Evolutionary conservation across 1,284 basidiomycete genomes (phyloP).

Genomic region (Heterobasidion occidentale): DNA sequence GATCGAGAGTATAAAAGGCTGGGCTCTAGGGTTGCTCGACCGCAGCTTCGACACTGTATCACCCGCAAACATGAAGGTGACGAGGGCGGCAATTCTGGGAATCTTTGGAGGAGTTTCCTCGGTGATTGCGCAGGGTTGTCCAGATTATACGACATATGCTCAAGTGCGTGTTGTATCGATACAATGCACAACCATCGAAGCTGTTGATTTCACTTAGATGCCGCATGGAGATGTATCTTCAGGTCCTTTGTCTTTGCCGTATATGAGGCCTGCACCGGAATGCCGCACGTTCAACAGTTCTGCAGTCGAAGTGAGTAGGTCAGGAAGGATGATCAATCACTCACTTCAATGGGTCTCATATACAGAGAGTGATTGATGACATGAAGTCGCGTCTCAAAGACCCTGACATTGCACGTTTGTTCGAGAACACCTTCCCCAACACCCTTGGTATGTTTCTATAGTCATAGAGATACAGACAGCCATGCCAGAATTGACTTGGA

Average conservation of each 20-base stretch:
- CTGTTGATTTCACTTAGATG: slow-evolving; percentile 21
- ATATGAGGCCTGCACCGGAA: slow-evolving; percentile 57
- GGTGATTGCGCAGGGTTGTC: slow-evolving; percentile 38
- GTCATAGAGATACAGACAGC: not conserved
- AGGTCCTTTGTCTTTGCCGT: slow-evolving; percentile 58
- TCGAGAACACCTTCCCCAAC: slow-evolving; percentile 74
- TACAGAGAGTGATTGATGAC: slow-evolving; percentile 58
- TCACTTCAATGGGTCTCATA: no score
- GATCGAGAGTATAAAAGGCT: not conserved
- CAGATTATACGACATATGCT: slow-evolving; percentile 57
- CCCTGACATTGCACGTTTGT: slow-evolving; percentile 65
- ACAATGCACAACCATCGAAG: not conserved
- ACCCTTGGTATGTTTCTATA: slow-evolving; percentile 45
- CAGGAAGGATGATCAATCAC: not conserved
- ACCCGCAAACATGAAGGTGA: not conserved
- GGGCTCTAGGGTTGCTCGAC: not conserved
- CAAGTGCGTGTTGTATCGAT: slow-evolving; percentile 29
- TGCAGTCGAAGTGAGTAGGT: slow-evolving; percentile 50
- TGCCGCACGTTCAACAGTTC: slow-evolving; percentile 70
- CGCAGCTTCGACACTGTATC: not conserved
- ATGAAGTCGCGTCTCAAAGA: slow-evolving; percentile 66
- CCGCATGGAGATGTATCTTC: slow-evolving; percentile 52
- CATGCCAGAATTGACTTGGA: not conserved
- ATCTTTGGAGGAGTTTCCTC: slow-evolving; percentile 12
- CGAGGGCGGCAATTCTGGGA: not conserved